Conservation (phyloP, 192 early-diverging fungal species). For the Coemansia sp. region DNA sequence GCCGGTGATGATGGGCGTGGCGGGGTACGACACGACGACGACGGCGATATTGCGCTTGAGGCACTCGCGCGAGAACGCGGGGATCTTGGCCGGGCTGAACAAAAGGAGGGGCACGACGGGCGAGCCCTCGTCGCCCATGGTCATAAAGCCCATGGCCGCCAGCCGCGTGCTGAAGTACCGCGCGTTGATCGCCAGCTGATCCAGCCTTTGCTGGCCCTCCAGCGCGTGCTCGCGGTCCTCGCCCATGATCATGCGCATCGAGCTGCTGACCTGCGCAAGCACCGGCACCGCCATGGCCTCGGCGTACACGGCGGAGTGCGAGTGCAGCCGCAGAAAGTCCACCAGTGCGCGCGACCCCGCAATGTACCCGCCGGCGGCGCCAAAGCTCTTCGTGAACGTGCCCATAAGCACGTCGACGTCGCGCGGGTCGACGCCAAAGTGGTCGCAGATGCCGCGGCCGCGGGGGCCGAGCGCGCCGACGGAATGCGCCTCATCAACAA, state of each 20-base stretch:
- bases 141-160: constrained; percentile 88
- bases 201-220: constrained; percentile 79
- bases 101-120: constrained; percentile 90
- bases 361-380: constrained; percentile 94
- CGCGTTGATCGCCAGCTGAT: constrained; percentile 81
- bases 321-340: constrained; percentile 72
- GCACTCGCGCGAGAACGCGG: constrained; percentile 91
- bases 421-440: constrained; percentile 83
- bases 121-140: constrained; percentile 79
- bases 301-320: constrained; percentile 83
- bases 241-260: constrained; percentile 89
- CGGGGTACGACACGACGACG: constrained; percentile 95
- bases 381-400: constrained; percentile 97
- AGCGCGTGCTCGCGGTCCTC: constrained; percentile 73
- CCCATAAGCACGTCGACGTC: constrained; percentile 96
- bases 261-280: constrained; percentile 83
- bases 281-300: constrained; percentile 85
- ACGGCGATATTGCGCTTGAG: constrained; percentile 87
- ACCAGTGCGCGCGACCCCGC: constrained; percentile 70
- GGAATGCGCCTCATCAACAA: constrained; percentile 96
- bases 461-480: constrained; percentile 91
- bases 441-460: constrained; percentile 95
- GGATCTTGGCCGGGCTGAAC: constrained; percentile 93
- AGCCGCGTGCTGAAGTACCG: constrained; percentile 77
- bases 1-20: constrained; percentile 93